Conservation (phyloP, 176 grass and related monocot species). For the Bolboschoenus planiculmis region DNA sequence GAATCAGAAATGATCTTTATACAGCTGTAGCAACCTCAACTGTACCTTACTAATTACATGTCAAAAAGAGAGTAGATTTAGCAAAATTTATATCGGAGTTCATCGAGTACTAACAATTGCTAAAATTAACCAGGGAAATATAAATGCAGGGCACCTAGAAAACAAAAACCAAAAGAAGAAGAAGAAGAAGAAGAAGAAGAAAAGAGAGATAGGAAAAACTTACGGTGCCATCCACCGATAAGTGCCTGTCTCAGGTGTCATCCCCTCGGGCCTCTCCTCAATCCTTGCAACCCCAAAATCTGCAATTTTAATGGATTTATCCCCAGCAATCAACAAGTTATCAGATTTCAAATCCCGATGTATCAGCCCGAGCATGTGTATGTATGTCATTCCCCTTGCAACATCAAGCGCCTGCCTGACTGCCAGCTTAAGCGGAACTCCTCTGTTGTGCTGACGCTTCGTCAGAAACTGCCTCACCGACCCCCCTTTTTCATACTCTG, state of each 20-base stretch:
- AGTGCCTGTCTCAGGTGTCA: conserved; percentile 74
- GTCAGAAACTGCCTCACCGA: conserved; percentile 60
- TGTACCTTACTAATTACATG: neutral
- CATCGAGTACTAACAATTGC: neutral
- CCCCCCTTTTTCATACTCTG: conserved; percentile 70
- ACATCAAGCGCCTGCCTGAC: conserved; percentile 63
- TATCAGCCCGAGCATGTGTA: conserved; percentile 51
- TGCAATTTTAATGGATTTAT: conserved; percentile 82
- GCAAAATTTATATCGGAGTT: conserved; percentile 2
- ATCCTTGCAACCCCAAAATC: conserved; percentile 83
- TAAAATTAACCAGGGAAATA: neutral
- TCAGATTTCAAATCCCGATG: conserved; percentile 80
- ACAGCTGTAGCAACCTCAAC: neutral
- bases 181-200: neutral
- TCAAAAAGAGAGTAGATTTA: neutral
- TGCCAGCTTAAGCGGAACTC: conserved; percentile 49
- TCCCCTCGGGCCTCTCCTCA: conserved; percentile 65
- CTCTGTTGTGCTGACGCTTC: conserved; percentile 48
- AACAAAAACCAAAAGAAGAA: neutral
- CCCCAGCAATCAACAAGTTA: conserved; percentile 58
- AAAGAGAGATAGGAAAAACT: conserved; percentile 22
- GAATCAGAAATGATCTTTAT: neutral
- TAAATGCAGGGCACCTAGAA: neutral
- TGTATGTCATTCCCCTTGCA: conserved; percentile 58
- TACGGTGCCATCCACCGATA: conserved; percentile 91